phyloP scores from a whole-genome alignment of 495 filamentous ascomycete genomes.

The Xylaria acuta region DNA sequence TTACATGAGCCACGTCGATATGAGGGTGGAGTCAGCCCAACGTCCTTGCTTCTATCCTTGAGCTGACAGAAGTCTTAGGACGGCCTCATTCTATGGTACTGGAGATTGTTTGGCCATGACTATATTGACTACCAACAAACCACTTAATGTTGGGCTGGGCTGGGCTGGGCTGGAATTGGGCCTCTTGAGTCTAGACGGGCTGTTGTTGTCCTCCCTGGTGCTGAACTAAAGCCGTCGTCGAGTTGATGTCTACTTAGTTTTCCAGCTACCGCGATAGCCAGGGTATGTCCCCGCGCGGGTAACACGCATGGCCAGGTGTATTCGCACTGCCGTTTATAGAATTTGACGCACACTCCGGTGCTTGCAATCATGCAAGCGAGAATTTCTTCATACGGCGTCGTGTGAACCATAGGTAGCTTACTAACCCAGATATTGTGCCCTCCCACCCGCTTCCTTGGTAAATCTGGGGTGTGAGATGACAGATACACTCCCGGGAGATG shows the following conservation, averaged over 20 bases:
- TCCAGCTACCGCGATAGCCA: conserved; percentile 3
- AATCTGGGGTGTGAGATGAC: background rate
- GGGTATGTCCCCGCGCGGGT: background rate
- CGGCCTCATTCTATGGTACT: background rate
- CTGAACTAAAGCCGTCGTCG: background rate
- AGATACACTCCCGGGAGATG: background rate
- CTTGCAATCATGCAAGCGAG: background rate
- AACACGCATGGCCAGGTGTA: background rate
- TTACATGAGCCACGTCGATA: conserved; percentile 16
- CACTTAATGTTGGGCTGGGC: background rate
- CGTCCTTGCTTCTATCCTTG: background rate
- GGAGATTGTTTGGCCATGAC: background rate
- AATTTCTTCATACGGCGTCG: background rate
- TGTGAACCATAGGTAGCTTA: background rate
- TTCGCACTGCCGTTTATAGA: background rate
- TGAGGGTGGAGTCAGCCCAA: conserved; percentile 14
- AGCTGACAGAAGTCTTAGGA: background rate
- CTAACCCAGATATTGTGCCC: background rate
- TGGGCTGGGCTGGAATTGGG: conserved; percentile 5
- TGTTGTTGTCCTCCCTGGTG: background rate
- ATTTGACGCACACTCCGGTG: background rate
- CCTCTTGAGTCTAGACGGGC: background rate
- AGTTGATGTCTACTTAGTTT: background rate
- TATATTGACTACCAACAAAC: background rate
- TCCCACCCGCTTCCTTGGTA: background rate